phyloP scores from a whole-genome alignment of 306 rosid species.

The Rubus idaeus region DNA sequence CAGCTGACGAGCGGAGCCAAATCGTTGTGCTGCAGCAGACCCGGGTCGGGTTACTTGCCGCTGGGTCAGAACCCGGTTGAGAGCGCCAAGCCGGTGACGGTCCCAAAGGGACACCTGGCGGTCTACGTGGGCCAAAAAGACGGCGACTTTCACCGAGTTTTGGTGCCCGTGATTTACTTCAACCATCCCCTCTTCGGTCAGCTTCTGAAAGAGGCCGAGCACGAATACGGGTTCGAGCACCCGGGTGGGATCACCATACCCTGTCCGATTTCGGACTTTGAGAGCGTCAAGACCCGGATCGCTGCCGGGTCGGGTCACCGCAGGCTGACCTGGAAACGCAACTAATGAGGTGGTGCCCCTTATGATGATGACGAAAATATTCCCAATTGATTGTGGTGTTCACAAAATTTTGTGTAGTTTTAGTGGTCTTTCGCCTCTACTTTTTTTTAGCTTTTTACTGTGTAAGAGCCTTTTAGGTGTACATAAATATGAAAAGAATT shows the following conservation, averaged over 20 bases:
- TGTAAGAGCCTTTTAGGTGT: conserved; percentile 26
- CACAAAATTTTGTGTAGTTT: conserved; percentile 12
- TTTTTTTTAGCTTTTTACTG: not conserved
- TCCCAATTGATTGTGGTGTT: conserved; percentile 15
- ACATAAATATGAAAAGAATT: conserved; percentile 11
- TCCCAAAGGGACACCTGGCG: conserved; percentile 87
- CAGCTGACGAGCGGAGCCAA: conserved; percentile 46
- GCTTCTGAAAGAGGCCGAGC: conserved; percentile 68
- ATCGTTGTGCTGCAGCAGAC: conserved; percentile 38
- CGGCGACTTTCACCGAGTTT: conserved; percentile 68
- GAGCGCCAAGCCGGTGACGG: conserved; percentile 22
- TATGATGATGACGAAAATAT: conserved; percentile 28
- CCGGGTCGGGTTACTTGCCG: conserved; percentile 39
- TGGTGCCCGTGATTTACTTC: conserved; percentile 86
- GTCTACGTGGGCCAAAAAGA: conserved; percentile 82
- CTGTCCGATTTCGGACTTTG: conserved; percentile 70
- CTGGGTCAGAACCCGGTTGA: conserved; percentile 38
- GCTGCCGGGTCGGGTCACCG: conserved; percentile 49
- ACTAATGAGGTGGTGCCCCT: not conserved
- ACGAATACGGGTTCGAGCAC: conserved; percentile 72
- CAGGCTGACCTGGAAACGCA: conserved; percentile 42
- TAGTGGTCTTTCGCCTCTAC: not conserved
- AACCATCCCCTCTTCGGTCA: conserved; percentile 84
- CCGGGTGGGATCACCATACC: conserved; percentile 89
- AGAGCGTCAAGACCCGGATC: conserved; percentile 68